Conservation (phyloP, 1,284 basidiomycete species). For the Ceratobasidium sp. region DNA sequence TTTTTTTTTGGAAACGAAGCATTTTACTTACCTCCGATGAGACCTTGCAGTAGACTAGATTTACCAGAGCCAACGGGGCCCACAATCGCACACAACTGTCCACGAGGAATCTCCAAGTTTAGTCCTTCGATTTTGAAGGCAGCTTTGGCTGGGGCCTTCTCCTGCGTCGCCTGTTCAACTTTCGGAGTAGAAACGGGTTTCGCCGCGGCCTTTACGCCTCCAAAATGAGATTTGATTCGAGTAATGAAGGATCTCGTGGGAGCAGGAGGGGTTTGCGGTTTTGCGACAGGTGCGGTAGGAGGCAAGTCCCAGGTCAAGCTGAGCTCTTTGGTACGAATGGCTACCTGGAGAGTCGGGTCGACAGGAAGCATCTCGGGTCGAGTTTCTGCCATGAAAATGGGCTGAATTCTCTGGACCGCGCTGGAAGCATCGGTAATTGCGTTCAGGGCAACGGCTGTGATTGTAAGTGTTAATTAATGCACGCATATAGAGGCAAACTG, state of each 20-base stretch:
- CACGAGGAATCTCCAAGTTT: constrained; percentile 67
- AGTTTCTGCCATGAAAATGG: constrained; percentile 78
- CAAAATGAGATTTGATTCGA: constrained; percentile 43
- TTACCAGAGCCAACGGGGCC: constrained; percentile 65
- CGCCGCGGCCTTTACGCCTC: constrained; percentile 35
- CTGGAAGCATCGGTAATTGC: constrained; percentile 80
- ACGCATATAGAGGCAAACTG: not conserved
- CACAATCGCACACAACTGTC: constrained; percentile 80
- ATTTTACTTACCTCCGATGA: constrained; percentile 77
- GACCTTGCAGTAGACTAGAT: constrained; percentile 74
- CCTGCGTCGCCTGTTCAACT: constrained; percentile 48
- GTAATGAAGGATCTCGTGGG: constrained; percentile 49
- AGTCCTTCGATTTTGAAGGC: constrained; percentile 66
- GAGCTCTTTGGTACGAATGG: constrained; percentile 69
- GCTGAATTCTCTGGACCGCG: constrained; percentile 71
- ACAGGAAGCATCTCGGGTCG: constrained; percentile 56
- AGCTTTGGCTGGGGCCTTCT: constrained; percentile 36
- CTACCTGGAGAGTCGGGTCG: constrained; percentile 58
- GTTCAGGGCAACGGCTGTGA: constrained; percentile 73
- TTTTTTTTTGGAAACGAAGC: not conserved
- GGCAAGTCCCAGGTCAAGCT: constrained; percentile 87
- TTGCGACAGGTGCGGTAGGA: constrained; percentile 54
- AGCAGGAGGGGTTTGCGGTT: constrained; percentile 47
- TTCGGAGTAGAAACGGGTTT: not conserved
- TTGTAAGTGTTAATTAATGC: no score